A percentile compares a stretch with the other conserved stretches of the same genome.
These are phyloP conservation scores for Aspergillus unguis DNA, from an alignment of 2,329 filamentous ascomycete genomes.

Conservation along the genomic window DNA sequence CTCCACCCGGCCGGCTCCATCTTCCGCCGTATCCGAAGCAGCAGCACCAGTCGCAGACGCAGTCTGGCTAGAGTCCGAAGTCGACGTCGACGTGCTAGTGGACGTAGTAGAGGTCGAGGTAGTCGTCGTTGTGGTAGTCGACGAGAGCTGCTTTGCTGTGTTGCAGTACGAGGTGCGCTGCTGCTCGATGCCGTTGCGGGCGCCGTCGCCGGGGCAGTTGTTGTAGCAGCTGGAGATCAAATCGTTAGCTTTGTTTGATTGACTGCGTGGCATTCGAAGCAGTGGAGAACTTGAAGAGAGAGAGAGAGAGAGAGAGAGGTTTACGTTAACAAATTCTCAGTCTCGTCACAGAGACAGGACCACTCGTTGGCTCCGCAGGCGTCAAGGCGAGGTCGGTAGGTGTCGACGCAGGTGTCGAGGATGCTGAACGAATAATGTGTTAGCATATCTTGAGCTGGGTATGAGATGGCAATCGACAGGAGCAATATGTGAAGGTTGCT, in stretches of 20 bases:
- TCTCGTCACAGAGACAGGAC: slow-evolving; percentile 15
- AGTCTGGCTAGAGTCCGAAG: neutral
- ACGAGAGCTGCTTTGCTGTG: slow-evolving; percentile 26
- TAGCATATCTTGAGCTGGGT: neutral
- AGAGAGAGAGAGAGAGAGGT: neutral
- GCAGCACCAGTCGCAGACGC: neutral
- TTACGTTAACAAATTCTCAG: slow-evolving; percentile 16
- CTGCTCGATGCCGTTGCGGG: slow-evolving; percentile 30
- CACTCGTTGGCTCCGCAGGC: slow-evolving; percentile 14
- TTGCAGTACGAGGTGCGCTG: slow-evolving; percentile 40
- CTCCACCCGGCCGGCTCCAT: neutral
- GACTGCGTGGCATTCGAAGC: neutral
- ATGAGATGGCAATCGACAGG: neutral
- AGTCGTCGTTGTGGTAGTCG: neutral
- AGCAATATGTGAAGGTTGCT: neutral
- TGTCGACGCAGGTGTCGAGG: slow-evolving; percentile 11
- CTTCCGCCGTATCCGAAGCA: slow-evolving; percentile 3
- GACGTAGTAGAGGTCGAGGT: neutral
- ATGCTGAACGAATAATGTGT: slow-evolving; percentile 4
- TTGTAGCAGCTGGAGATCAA: slow-evolving; percentile 53
- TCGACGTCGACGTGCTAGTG: slow-evolving; percentile 1
- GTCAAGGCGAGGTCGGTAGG: slow-evolving; percentile 9
- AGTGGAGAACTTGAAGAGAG: neutral
- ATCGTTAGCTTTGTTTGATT: neutral
- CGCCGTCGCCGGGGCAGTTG: slow-evolving; percentile 56